Conservation (phyloP, 305 asterid species). For the Solanum hybrid region DNA sequence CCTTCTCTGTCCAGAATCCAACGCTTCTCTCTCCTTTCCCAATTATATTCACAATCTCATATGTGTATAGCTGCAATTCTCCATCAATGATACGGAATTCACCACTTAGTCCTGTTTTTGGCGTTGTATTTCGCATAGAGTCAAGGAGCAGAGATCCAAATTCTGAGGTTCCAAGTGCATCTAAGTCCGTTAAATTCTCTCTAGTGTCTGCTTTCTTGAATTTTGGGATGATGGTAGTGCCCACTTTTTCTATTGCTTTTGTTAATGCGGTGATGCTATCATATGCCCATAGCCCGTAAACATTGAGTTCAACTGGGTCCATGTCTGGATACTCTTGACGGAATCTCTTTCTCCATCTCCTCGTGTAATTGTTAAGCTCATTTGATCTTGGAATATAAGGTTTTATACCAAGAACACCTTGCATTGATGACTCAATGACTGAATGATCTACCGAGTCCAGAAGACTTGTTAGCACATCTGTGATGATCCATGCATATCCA, state of each 20-base stretch:
- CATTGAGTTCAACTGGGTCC: constrained; percentile 18
- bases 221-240: background rate
- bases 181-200: constrained; percentile 7
- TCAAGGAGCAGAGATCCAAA: constrained; percentile 25
- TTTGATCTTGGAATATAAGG: constrained; percentile 22
- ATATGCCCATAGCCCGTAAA: constrained; percentile 38
- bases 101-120: constrained; percentile 28
- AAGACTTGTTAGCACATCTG: constrained; percentile 21
- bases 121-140: constrained; percentile 12
- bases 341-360: constrained; percentile 23
- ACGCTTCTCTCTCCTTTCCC: constrained; percentile 21
- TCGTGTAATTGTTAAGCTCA: constrained; percentile 14
- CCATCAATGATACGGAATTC: constrained; percentile 30
- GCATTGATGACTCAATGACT: constrained; percentile 28
- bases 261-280: constrained; percentile 22
- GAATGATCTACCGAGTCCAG: constrained; percentile 23
- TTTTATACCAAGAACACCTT: constrained; percentile 36
- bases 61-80: constrained; percentile 26
- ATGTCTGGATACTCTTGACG: constrained; percentile 20
- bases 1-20: constrained; percentile 24
- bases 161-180: constrained; percentile 19
- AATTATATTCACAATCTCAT: constrained; percentile 33
- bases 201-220: background rate
- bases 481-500: constrained; percentile 33
- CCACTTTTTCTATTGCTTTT: constrained; percentile 18